These are phyloP conservation scores for Fusarium sp. DNA, from an alignment of 2,329 filamentous ascomycete genomes.

Conservation along the genomic window DNA sequence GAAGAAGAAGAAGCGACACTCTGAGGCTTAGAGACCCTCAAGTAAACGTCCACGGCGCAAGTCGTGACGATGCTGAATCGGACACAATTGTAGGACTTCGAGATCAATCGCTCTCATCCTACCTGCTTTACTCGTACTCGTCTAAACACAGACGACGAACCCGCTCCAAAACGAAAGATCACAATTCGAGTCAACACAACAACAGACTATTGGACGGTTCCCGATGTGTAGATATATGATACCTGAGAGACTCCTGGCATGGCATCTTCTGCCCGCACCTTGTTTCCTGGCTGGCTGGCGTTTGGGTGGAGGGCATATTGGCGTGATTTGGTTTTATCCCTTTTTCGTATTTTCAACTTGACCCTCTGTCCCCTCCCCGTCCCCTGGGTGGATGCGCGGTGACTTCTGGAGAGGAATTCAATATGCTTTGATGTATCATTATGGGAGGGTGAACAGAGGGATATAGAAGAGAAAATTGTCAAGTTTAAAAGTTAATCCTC, in stretches of 20 bases:
- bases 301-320: conserved; percentile 51
- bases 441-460: conserved; percentile 23
- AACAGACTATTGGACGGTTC: conserved; percentile 43
- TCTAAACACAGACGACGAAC: conserved; percentile 44
- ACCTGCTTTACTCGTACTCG: conserved; percentile 45
- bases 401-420: conserved; percentile 14
- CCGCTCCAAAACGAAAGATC: conserved; percentile 35
- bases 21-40: conserved; percentile 47
- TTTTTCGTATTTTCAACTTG: conserved; percentile 43
- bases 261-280: conserved; percentile 45
- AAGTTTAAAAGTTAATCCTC: conserved; percentile 40
- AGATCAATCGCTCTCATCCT: conserved; percentile 28
- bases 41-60: conserved; percentile 30
- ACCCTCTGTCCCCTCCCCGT: conserved; percentile 32
- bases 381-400: conserved; percentile 20
- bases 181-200: conserved; percentile 36
- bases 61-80: conserved; percentile 38
- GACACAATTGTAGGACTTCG: conserved; percentile 29
- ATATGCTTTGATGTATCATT: conserved; percentile 29
- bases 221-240: conserved; percentile 50
- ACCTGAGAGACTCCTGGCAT: conserved; percentile 50
- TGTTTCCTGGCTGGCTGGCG: conserved; percentile 50
- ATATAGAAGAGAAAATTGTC: conserved; percentile 39
- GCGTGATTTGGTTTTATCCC: conserved; percentile 49
- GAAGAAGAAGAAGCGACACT: conserved; percentile 62